Percentiles rank a stretch among this genome's conserved stretches.
These are phyloP conservation scores for Colletotrichum navitas DNA, from an alignment of 2,329 filamentous ascomycete genomes.

Conservation along the genomic window DNA sequence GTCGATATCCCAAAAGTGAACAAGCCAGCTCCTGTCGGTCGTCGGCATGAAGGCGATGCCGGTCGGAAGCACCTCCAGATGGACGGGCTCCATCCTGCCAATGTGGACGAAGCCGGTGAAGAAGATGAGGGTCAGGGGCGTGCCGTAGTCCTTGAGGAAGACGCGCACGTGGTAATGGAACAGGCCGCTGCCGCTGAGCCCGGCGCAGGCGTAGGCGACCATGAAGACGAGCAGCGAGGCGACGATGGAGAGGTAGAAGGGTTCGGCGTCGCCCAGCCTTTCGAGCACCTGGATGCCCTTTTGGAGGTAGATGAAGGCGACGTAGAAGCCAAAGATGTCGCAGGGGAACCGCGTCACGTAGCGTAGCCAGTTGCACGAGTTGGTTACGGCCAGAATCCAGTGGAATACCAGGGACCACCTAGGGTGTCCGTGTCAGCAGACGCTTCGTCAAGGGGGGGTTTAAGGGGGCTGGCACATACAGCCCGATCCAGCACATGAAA, in stretches of 20 bases:
- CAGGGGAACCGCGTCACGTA: slow-evolving; percentile 94
- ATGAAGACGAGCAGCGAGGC: slow-evolving; percentile 83
- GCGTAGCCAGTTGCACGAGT: slow-evolving; percentile 88
- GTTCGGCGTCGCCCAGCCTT: slow-evolving; percentile 74
- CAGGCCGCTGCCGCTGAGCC: slow-evolving; percentile 76
- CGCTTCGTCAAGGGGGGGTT: background rate
- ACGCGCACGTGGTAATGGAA: slow-evolving; percentile 82
- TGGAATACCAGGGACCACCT: slow-evolving; percentile 89
- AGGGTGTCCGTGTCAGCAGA: slow-evolving; percentile 6
- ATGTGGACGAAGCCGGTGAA: slow-evolving; percentile 92
- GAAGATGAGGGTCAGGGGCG: slow-evolving; percentile 84
- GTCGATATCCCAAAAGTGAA: slow-evolving; percentile 83
- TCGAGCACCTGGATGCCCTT: slow-evolving; percentile 90
- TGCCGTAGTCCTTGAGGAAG: slow-evolving; percentile 92
- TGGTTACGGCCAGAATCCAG: slow-evolving; percentile 85
- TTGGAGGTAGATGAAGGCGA: slow-evolving; percentile 91
- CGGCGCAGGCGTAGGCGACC: slow-evolving; percentile 79
- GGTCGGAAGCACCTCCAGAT: slow-evolving; percentile 79
- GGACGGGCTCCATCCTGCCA: slow-evolving; percentile 80
- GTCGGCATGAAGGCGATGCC: slow-evolving; percentile 85
- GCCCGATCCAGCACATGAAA: slow-evolving; percentile 93
- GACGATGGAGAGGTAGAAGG: slow-evolving; percentile 84
- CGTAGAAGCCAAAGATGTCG: slow-evolving; percentile 95
- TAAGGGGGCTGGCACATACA: slow-evolving; percentile 61
- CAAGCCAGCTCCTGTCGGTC: slow-evolving; percentile 78